These are phyloP conservation scores for Asterochloris erici DNA, from an alignment of 139 green algal species.

Conservation along the genomic window DNA sequence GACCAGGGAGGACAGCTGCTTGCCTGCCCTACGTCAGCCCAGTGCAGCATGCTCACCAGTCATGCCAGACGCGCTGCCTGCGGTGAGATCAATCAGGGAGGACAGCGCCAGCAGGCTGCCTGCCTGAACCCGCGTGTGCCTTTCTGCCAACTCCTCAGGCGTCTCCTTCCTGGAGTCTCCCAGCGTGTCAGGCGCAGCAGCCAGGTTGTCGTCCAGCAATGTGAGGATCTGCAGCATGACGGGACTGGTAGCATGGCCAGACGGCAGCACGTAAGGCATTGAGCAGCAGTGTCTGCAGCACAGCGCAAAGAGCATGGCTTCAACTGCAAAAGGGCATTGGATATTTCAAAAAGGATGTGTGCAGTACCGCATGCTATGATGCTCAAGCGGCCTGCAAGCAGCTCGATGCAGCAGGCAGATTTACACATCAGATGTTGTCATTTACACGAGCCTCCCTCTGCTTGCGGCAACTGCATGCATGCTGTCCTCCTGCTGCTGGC, in stretches of 20 bases:
- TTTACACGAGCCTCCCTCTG: too few species aligned
- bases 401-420: too few species aligned
- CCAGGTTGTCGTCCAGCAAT: conserved; percentile 42
- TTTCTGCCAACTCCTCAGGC: conserved; percentile 65
- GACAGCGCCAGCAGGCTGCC: conserved; percentile 45
- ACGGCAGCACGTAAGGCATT: too few species aligned
- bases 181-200: conserved; percentile 41
- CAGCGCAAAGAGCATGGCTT: not conserved
- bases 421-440: too few species aligned
- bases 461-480: not conserved
- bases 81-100: conserved; percentile 42
- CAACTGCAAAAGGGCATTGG: too few species aligned
- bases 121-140: conserved; percentile 60
- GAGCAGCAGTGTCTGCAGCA: too few species aligned
- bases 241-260: too few species aligned
- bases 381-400: too few species aligned
- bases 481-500: not conserved
- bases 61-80: not conserved
- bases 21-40: not conserved
- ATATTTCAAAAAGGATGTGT: too few species aligned
- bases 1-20: too few species aligned
- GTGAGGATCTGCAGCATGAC: conserved; percentile 43
- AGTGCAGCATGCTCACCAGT: not conserved
- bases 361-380: too few species aligned
- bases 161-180: conserved; percentile 62